Base-by-base conservation (phyloP, 371 early-diverging fungal genomes). In the Catenaria anguillulae region DNA sequence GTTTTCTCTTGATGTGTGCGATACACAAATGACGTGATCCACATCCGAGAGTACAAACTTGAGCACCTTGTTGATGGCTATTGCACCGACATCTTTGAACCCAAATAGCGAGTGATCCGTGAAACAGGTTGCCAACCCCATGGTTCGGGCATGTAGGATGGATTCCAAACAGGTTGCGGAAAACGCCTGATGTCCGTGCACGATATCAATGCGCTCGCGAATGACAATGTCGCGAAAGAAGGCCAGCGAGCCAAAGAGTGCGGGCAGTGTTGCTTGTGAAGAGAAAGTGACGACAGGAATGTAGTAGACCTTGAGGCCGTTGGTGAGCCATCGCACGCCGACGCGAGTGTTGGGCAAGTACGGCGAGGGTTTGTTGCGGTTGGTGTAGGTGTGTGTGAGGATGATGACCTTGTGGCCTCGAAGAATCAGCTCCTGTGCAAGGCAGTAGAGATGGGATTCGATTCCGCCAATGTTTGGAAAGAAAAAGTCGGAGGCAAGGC, bases 51-150 rank as follows among this genome's bases (percentile, higher is more conserved):
- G 72, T 2, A 94, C 88, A 66, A 97, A 93, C 64, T 94, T 93
- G 21, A 94, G 75, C 55, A 96, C 73, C 73, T 94, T 94, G 79
- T 98, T 95, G 50, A 90, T 92, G 43, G 96, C 68, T 60, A 98
- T 94, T 56, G 89, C 87, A 63, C 90, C 85, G 3, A 92, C 84
- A 65, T 97, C 93, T 17, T 91, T 92, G 70, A 95, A 93, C 43
- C 98, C 97, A 76, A 98, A 91, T 45, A 99, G 74, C 21, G 98
- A 98, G 71, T 99, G 99, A 68, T 99, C 99, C 0, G 99, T 99
- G 69, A 99, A 95, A 37, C 90, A 89, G 0, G 94, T 87, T 52
- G 87, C 87, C 24, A 99, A 75, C 0, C 96, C 94, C 89, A 99
- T 89, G 2, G 96, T 91, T 63, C 89, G 82, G 15, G 93, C 96